phyloP scores from a whole-genome alignment of 2,329 filamentous ascomycete species.

The Chaetothyriales sp. region DNA sequence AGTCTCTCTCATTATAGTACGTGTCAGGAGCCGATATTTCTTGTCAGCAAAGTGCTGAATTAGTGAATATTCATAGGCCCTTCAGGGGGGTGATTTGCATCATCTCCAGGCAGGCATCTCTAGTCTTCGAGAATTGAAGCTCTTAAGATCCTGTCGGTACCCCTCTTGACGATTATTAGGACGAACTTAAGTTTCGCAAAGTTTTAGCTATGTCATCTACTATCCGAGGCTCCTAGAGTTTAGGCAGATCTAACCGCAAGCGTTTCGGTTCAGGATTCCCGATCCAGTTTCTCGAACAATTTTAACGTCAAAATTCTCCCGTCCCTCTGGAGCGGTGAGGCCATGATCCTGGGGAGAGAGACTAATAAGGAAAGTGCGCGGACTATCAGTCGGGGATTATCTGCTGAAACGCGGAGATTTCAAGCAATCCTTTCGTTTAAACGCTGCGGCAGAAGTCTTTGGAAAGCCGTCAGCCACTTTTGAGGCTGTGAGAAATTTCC shows the following conservation, averaged over 20 bases:
- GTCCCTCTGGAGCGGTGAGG: too few species aligned
- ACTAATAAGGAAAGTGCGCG: background rate
- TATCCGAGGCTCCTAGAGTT: background rate
- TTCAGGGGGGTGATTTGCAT: too few species aligned
- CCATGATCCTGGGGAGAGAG: background rate
- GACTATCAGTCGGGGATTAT: background rate
- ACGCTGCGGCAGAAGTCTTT: background rate
- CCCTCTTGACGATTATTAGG: too few species aligned
- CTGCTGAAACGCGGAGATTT: background rate
- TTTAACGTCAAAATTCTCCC: background rate
- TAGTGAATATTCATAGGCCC: too few species aligned
- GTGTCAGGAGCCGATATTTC: too few species aligned
- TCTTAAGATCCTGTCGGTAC: too few species aligned
- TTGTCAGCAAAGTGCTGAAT: too few species aligned
- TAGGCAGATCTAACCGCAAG: background rate
- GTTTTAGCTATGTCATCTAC: too few species aligned
- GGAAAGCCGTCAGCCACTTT: background rate
- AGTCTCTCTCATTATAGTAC: too few species aligned
- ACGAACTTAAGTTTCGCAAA: too few species aligned
- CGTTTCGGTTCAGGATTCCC: background rate
- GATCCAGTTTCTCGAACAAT: background rate
- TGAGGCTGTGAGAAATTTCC: background rate
- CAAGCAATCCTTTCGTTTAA: background rate
- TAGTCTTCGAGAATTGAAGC: too few species aligned
- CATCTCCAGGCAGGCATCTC: too few species aligned